phyloP scores from a whole-genome alignment of 2,329 filamentous ascomycete species.

The Colletotrichum tanaceti region DNA sequence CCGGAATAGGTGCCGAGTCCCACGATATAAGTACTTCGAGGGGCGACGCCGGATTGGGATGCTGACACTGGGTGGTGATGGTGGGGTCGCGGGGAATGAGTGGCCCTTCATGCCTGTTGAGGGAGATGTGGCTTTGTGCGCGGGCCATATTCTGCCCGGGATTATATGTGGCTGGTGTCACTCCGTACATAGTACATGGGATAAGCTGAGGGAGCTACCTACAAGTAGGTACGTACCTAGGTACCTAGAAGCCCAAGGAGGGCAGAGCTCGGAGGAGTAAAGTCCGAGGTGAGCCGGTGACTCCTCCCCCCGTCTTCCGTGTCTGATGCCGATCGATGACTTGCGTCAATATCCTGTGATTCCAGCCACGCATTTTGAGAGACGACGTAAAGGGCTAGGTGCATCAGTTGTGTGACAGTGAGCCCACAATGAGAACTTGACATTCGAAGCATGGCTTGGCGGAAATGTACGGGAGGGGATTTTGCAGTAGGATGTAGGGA shows the following conservation, averaged over 20 bases:
- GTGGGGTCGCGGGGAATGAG: not conserved
- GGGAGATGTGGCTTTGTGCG: conserved; percentile 3
- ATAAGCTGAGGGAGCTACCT: no score
- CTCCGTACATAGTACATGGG: no score
- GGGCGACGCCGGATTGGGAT: not conserved
- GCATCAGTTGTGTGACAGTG: not conserved
- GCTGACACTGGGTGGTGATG: not conserved
- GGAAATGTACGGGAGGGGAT: not conserved
- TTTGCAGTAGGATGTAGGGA: not conserved
- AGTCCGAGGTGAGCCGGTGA: conserved; percentile 26
- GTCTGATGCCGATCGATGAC: not conserved
- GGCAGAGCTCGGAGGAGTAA: conserved; percentile 18
- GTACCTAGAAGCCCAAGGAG: no score
- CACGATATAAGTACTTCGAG: not conserved
- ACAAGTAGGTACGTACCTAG: no score
- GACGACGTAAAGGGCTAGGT: not conserved
- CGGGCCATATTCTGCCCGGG: not conserved
- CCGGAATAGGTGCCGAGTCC: no score
- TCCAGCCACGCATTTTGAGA: not conserved
- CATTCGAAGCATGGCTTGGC: not conserved
- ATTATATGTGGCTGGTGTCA: no score
- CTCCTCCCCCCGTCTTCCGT: conserved; percentile 6
- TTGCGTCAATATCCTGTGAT: conserved; percentile 30
- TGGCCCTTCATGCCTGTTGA: no score
- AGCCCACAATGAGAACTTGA: not conserved